A percentile compares a stretch with the other conserved stretches of the same genome.
phyloP scores from a whole-genome alignment of 257 asterid species.

The Jaltomata sinuosa region DNA sequence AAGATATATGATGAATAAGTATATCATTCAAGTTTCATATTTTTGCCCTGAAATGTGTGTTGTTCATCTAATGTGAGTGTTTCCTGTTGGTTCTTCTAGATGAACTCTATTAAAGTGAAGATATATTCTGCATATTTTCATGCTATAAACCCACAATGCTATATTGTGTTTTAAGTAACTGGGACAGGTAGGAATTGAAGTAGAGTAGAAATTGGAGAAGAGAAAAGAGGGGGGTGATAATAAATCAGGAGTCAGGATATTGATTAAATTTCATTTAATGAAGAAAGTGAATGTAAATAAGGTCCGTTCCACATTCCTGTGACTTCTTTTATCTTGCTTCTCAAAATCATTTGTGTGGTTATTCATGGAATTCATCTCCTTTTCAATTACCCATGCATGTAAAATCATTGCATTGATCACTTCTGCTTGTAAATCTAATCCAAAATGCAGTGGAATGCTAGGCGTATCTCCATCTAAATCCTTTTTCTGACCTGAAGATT shows the following conservation, averaged over 20 bases:
- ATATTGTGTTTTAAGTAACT: neutral
- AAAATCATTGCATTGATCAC: neutral
- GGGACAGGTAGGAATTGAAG: neutral
- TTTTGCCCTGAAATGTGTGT: neutral
- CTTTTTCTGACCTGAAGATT: neutral
- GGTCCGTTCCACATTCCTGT: neutral
- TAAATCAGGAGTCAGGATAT: neutral
- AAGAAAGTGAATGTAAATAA: too few relatives aligned
- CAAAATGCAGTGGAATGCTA: neutral
- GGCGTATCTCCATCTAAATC: neutral
- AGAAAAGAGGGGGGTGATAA: neutral
- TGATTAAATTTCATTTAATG: neutral
- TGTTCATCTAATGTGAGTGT: neutral
- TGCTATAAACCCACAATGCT: neutral
- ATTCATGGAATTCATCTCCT: neutral
- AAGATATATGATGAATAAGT: neutral
- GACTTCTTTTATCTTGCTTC: neutral
- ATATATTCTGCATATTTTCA: neutral
- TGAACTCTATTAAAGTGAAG: neutral
- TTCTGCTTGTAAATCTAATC: neutral
- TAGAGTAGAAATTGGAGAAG: neutral
- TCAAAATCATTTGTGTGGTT: neutral
- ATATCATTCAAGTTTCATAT: neutral
- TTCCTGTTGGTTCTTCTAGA: neutral
- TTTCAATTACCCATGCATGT: neutral